phyloP scores from a whole-genome alignment of 306 rosid genomes.

The Trichosanthes truncata region DNA sequence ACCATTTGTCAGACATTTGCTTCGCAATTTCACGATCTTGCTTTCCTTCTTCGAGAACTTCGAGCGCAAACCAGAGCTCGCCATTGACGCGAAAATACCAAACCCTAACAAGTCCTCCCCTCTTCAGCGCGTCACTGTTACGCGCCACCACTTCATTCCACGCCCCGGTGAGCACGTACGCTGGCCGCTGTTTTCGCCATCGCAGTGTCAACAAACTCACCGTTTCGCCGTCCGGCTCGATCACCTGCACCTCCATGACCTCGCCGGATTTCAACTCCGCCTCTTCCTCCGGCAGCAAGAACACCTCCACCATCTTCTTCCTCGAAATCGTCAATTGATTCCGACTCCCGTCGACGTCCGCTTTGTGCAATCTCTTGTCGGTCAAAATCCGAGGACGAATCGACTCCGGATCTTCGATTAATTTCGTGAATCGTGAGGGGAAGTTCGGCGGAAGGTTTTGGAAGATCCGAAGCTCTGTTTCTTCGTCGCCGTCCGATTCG shows the following conservation, averaged over 20 bases:
- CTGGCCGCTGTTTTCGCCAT: too few relatives aligned
- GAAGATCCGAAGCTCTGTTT: background rate
- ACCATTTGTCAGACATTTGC: background rate
- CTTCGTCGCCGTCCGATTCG: background rate
- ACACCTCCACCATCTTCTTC: background rate
- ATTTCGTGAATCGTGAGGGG: background rate
- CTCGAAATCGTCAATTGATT: background rate
- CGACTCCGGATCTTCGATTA: background rate
- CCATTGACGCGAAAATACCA: background rate
- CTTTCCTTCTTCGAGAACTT: background rate
- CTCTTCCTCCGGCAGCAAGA: background rate
- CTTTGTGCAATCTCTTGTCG: background rate
- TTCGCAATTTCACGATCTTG: background rate
- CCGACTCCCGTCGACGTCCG: background rate
- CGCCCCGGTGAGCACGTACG: background rate
- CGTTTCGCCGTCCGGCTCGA: background rate
- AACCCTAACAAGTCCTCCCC: background rate
- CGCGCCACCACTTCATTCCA: background rate
- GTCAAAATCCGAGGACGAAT: background rate
- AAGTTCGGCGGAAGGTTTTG: background rate
- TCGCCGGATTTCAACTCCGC: background rate
- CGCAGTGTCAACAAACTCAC: background rate
- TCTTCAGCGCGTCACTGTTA: background rate
- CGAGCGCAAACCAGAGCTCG: background rate
- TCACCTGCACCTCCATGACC: background rate